A percentile compares a stretch with the other conserved stretches of the same genome.
phyloP scores from a whole-genome alignment of 2,329 filamentous ascomycete species.

The Cladosporium sp. region DNA sequence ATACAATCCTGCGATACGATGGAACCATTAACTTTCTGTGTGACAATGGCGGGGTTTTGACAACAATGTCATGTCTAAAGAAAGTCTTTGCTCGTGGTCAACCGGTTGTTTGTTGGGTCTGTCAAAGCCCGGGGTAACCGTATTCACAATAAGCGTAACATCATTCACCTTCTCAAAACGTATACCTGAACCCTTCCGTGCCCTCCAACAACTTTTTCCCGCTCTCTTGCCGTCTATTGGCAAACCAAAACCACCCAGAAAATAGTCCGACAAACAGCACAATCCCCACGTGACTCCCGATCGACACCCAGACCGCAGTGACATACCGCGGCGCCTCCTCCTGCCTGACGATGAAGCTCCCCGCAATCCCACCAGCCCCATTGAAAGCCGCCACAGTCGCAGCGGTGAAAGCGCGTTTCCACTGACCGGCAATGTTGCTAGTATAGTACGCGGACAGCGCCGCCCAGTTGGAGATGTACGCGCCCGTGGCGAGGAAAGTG shows the following conservation, averaged over 20 bases:
- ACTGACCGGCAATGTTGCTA: constrained; percentile 57
- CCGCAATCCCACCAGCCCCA: constrained; percentile 58
- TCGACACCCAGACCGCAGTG: constrained; percentile 62
- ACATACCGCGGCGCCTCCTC: constrained; percentile 56
- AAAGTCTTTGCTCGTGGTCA: no score
- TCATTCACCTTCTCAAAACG: constrained; percentile 28
- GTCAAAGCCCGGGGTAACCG: no score
- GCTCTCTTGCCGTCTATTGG: constrained; percentile 23
- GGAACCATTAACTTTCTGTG: no score
- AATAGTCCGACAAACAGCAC: constrained; percentile 23
- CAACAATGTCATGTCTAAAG: no score
- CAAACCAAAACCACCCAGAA: constrained; percentile 23
- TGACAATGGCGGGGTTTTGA: no score
- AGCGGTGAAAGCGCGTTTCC: constrained; percentile 58
- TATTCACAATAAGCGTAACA: no score
- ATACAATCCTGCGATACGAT: no score
- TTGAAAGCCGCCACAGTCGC: constrained; percentile 55
- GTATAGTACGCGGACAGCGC: constrained; percentile 58
- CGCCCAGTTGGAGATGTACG: constrained; percentile 64
- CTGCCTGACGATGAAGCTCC: constrained; percentile 58
- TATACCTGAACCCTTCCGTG: constrained; percentile 41
- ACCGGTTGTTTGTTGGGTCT: no score
- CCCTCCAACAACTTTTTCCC: constrained; percentile 23
- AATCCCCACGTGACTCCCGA: constrained; percentile 40
- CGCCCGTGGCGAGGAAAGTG: constrained; percentile 60